Percentiles rank a stretch among this genome's conserved stretches.
Conservation (phyloP, 2,329 filamentous ascomycete genomes). For the Amauroascus niger region DNA sequence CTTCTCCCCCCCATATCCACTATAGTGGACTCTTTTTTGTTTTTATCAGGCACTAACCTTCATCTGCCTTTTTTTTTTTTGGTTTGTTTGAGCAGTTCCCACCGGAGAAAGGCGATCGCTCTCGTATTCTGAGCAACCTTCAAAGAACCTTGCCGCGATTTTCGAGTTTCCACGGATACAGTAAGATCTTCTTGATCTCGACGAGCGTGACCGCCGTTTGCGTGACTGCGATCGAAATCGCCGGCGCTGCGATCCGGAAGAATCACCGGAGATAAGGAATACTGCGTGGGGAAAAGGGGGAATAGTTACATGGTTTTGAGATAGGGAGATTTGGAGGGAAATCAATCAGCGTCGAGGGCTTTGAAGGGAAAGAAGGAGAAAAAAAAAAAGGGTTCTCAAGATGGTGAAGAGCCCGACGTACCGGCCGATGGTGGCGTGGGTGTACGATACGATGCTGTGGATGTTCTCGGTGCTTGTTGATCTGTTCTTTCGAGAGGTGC, state of each 20-base stretch:
- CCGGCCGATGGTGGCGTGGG: slow-evolving; percentile 40
- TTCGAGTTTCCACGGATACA: neutral
- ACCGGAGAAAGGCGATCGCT: slow-evolving; percentile 1
- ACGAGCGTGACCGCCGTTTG: slow-evolving; percentile 4
- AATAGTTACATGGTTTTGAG: neutral
- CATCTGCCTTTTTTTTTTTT: neutral
- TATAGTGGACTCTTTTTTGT: neutral
- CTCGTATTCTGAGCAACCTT: slow-evolving; percentile 4
- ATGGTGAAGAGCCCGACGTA: slow-evolving; percentile 33
- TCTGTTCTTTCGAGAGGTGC: slow-evolving; percentile 95
- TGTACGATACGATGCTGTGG: slow-evolving; percentile 44
- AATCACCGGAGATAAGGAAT: slow-evolving; percentile 3
- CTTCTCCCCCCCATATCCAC: neutral
- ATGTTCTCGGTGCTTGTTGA: slow-evolving; percentile 63
- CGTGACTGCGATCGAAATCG: slow-evolving; percentile 5
- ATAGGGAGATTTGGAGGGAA: neutral
- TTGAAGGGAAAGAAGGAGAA: neutral
- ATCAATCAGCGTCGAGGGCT: neutral
- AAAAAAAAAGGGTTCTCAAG: neutral
- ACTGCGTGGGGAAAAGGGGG: neutral
- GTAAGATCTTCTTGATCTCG: slow-evolving; percentile 8
- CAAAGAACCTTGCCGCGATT: neutral
- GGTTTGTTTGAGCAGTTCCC: neutral
- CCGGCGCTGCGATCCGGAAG: slow-evolving; percentile 6
- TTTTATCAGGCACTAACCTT: neutral